phyloP scores from a whole-genome alignment of 2,329 filamentous ascomycete species.

The Aspergillus ochraceoroseus region DNA sequence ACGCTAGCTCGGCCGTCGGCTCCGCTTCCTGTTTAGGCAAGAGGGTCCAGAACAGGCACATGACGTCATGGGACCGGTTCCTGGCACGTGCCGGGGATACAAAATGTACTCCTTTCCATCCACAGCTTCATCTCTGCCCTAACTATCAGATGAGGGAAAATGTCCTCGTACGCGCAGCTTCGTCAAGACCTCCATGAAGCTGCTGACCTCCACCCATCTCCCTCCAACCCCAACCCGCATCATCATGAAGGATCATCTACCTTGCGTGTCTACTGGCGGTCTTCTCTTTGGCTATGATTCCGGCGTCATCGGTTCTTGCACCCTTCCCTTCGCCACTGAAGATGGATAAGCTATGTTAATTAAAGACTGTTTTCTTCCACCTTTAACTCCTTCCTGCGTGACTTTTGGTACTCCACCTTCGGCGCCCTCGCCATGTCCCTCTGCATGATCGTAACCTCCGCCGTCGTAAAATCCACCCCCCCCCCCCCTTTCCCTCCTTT shows the following conservation, averaged over 20 bases:
- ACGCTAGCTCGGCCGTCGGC: conserved; percentile 13
- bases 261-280: conserved; percentile 50
- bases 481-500: conserved; percentile 24
- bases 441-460: conserved; percentile 47
- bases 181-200: conserved; percentile 2
- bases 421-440: conserved; percentile 45
- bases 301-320: conserved; percentile 39
- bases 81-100: conserved; percentile 8
- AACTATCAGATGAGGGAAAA: conserved; percentile 1
- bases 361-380: conserved; percentile 36
- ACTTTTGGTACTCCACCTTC: too few species aligned
- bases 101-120: too few species aligned
- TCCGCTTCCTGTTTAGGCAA: neutral
- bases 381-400: conserved; percentile 50
- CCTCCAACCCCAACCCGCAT: neutral
- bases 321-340: neutral
- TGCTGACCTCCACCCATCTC: neutral
- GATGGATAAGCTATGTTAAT: neutral
- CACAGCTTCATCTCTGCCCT: neutral
- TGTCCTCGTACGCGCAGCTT: conserved; percentile 9
- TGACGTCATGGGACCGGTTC: conserved; percentile 3
- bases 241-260: conserved; percentile 1
- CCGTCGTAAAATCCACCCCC: conserved; percentile 44
- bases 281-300: conserved; percentile 45
- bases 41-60: too few species aligned